Conservation (phyloP, 2,329 filamentous ascomycete genomes). For the Hymenoscyphus fructigenus region DNA sequence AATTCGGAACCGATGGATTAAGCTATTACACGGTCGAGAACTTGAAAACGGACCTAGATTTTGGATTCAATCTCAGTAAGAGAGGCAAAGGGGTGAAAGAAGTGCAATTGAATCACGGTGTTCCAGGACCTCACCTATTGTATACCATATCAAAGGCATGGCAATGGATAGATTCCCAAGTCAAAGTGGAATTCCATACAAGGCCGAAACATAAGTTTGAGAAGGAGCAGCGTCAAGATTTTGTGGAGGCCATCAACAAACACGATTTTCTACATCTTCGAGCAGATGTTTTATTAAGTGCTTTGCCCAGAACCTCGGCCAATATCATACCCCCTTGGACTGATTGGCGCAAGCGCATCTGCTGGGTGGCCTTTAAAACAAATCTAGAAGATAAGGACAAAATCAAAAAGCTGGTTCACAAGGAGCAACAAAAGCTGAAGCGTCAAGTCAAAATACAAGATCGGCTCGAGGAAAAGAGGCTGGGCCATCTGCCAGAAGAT, state of each 20-base stretch:
- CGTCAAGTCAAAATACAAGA: neutral
- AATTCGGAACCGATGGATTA: neutral
- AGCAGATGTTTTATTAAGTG: neutral
- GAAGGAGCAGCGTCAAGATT: neutral
- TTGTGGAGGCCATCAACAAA: neutral
- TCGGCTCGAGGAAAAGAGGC: neutral
- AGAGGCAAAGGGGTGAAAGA: neutral
- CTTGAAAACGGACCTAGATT: neutral
- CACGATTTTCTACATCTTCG: neutral
- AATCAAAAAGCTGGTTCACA: neutral
- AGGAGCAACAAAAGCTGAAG: neutral
- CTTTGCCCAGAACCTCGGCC: neutral
- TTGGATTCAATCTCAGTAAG: neutral
- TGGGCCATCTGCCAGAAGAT: neutral
- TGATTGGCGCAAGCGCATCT: neutral
- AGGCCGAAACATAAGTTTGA: neutral
- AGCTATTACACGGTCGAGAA: neutral
- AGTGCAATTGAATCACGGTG: neutral
- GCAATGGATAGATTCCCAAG: too few species aligned
- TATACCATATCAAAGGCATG: neutral
- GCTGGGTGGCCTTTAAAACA: neutral
- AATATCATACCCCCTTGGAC: neutral
- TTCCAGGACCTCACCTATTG: neutral
- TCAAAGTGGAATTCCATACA: neutral
- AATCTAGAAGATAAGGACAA: neutral